phyloP scores from a whole-genome alignment of 23 red algal species.

The Agarophyton chilense region DNA sequence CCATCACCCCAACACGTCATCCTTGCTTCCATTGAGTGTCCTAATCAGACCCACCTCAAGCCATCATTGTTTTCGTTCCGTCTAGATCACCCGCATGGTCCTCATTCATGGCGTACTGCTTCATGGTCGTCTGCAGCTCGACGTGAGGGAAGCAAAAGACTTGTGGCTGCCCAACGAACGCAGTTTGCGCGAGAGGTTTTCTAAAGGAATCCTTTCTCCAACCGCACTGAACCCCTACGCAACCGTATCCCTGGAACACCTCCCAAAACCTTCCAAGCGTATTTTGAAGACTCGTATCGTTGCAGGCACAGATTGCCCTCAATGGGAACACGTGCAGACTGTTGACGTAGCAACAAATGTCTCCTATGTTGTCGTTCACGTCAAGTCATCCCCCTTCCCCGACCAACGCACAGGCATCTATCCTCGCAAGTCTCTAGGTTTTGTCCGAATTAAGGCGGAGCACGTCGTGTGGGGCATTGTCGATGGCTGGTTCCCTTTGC shows the following conservation, averaged over 20 bases:
- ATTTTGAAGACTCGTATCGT: slow-evolving; percentile 68
- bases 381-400: slow-evolving; percentile 43
- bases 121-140: slow-evolving; percentile 64
- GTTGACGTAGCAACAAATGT: slow-evolving; percentile 69
- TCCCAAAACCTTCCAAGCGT: slow-evolving; percentile 61
- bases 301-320: slow-evolving; percentile 52
- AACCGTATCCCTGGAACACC: slow-evolving; percentile 69
- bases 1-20: neutral
- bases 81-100: slow-evolving; percentile 25
- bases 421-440: slow-evolving; percentile 64
- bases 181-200: slow-evolving; percentile 42
- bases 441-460: slow-evolving; percentile 64
- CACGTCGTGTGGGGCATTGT: slow-evolving; percentile 51
- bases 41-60: neutral
- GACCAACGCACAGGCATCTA: slow-evolving; percentile 30
- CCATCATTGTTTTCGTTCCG: neutral
- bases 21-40: neutral
- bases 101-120: slow-evolving; percentile 68
- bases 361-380: slow-evolving; percentile 61
- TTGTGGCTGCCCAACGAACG: slow-evolving; percentile 59
- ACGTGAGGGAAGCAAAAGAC: slow-evolving; percentile 43
- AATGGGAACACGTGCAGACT: slow-evolving; percentile 47
- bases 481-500: slow-evolving; percentile 60
- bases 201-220: slow-evolving; percentile 28
- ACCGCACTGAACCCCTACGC: slow-evolving; percentile 63